phyloP scores from a whole-genome alignment of 2,329 filamentous ascomycete species.

The Aspergillus thermomutatus region DNA sequence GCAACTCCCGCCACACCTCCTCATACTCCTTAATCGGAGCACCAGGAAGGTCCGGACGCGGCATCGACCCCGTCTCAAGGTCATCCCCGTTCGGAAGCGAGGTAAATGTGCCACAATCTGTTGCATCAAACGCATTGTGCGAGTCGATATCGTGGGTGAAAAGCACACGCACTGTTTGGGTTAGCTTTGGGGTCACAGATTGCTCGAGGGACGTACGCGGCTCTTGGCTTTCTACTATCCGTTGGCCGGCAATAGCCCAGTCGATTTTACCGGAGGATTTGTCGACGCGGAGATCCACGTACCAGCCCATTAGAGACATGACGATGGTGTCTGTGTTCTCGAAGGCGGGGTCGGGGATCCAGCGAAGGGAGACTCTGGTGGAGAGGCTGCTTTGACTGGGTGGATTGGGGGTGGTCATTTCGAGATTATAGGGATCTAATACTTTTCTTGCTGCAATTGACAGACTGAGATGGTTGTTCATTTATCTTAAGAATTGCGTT shows the following conservation, averaged over 20 bases:
- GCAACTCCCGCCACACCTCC: constrained; percentile 60
- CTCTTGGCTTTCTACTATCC: constrained; percentile 33
- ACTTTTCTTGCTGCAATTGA: neutral
- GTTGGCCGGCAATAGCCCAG: constrained; percentile 44
- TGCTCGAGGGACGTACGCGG: constrained; percentile 27
- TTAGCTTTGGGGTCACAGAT: neutral
- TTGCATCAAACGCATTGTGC: constrained; percentile 28
- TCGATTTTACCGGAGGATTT: constrained; percentile 35
- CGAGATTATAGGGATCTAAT: neutral
- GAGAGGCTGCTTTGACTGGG: constrained; percentile 24
- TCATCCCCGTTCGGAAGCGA: constrained; percentile 39
- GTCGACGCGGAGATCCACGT: constrained; percentile 42
- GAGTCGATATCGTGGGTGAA: constrained; percentile 42
- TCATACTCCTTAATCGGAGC: constrained; percentile 52
- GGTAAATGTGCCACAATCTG: constrained; percentile 37
- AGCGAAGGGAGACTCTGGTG: constrained; percentile 43
- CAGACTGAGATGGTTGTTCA: too few relatives aligned
- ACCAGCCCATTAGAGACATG: constrained; percentile 42
- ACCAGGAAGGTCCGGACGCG: constrained; percentile 32
- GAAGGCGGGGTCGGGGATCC: constrained; percentile 38
- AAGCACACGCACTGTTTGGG: constrained; percentile 27
- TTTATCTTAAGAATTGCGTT: neutral
- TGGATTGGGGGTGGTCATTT: neutral
- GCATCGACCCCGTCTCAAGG: constrained; percentile 40
- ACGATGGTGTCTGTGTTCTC: constrained; percentile 46